Base-by-base conservation (phyloP, 176 grass and related monocot species). In the Paspalum vaginatum region DNA sequence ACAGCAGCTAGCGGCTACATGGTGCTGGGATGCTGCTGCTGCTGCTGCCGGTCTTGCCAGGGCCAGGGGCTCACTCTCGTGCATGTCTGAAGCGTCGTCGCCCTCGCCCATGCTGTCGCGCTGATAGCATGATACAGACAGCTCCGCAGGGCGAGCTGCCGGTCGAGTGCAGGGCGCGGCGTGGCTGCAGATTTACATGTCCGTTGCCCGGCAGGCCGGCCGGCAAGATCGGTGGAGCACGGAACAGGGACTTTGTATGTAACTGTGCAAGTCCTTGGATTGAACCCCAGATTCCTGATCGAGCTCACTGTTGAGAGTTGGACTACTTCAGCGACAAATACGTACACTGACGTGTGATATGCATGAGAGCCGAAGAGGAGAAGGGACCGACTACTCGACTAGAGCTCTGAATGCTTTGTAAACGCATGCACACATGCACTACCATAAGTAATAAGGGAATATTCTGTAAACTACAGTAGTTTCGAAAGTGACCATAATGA, bases 111-210 rank as follows among this genome's bases (percentile, higher is more conserved):
- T 58, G 51, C 71, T 20, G 22, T 43, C 18, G 49, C n/a, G n/a
- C 48, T n/a, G 49, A 74, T 56, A 15, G 15, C 61, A 39, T 55
- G 47, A 45, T 65, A 32, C 18, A 58, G 32, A 57, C 66, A 75
- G 61, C 48, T 66, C 53, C 41, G 32, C 3, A 60, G 45, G 43
- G 42, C 67, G 16, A 49, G 42, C 12, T 46, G 41, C 38, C 9
- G 32, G 32, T 44, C 64, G 25, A 44, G 38, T 10, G 51, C 39
- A 63, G 58, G 58, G 22, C 16, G 26, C 15, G 42, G 24, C 43
- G 40, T 75, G 70, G 72, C 4, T 59, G 72, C 72, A 20, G 72
- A 49, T 75, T 44, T 76, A 7, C 47, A 66, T 77, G 63, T 2
- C 73, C 44, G 44, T 49, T 49, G 58, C n/a, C n/a, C n/a, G n/a